Evolutionary conservation across 768 basidiomycete species (phyloP).

Genomic region (Phanerochaete carnosa): DNA sequence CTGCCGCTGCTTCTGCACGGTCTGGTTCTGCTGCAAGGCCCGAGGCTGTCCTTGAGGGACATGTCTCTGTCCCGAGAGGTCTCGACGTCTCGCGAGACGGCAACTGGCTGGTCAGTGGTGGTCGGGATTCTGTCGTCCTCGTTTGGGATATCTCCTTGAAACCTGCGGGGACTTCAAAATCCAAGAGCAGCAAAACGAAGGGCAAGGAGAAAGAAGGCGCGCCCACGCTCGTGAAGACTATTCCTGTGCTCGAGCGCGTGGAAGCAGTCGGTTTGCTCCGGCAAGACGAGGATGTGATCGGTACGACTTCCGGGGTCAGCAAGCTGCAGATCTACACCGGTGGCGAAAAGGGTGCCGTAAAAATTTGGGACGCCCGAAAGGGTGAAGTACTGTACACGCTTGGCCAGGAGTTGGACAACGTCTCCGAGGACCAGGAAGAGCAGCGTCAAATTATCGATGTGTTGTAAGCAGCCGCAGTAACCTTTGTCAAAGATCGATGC

Average conservation of each 20-base stretch:
- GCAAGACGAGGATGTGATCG: conserved; percentile 45
- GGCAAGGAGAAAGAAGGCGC: conserved; percentile 43
- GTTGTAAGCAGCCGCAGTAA: conserved; percentile 53
- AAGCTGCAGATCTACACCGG: conserved; percentile 78
- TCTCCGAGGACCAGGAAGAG: conserved; percentile 61
- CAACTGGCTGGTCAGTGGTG: conserved; percentile 86
- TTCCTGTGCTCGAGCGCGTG: conserved; percentile 80
- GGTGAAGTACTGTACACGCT: conserved; percentile 62
- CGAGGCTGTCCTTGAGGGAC: conserved; percentile 85
- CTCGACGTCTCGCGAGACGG: conserved; percentile 85
- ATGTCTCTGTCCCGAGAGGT: conserved; percentile 91
- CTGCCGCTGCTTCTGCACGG: conserved; percentile 54
- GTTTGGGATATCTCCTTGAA: conserved; percentile 79
- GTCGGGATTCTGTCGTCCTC: conserved; percentile 88
- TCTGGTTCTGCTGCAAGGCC: conserved; percentile 58
- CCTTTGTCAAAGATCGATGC: conserved; percentile 14
- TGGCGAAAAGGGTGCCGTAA: conserved; percentile 84
- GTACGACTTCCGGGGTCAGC: conserved; percentile 35
- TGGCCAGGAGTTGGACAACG: conserved; percentile 45
- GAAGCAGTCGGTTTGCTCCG: conserved; percentile 79
- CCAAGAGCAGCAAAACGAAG: conserved; percentile 39
- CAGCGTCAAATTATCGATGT: conserved; percentile 81
- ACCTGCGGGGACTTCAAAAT: conserved; percentile 17
- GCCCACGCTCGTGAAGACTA: conserved; percentile 70
- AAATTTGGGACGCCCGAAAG: conserved; percentile 77